Conservation (phyloP, 1,284 basidiomycete species). For the Ceratobasidium sp. region DNA sequence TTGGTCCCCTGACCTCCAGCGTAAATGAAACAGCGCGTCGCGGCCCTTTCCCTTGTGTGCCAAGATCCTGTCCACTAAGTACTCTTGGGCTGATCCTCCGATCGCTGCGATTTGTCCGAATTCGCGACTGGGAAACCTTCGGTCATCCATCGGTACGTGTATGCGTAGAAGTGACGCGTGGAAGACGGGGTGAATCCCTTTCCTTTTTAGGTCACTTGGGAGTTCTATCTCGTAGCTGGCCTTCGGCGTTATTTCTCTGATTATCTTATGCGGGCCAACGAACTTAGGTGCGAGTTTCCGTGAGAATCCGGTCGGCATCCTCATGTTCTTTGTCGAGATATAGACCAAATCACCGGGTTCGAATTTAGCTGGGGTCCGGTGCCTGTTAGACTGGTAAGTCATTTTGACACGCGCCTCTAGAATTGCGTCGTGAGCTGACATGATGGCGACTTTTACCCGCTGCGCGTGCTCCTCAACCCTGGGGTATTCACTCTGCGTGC, state of each 20-base stretch:
- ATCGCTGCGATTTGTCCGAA: not conserved
- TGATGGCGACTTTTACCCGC: slow-evolving; percentile 52
- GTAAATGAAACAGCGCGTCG: not conserved
- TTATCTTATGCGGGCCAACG: slow-evolving; percentile 56
- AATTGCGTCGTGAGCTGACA: slow-evolving; percentile 56
- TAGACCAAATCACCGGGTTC: slow-evolving; percentile 52
- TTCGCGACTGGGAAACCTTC: slow-evolving; percentile 42
- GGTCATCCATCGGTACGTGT: slow-evolving; percentile 42
- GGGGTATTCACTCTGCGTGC: slow-evolving; percentile 51
- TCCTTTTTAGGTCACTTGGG: slow-evolving; percentile 50
- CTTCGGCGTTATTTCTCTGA: slow-evolving; percentile 49
- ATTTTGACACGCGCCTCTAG: slow-evolving; percentile 54
- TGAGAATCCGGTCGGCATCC: slow-evolving; percentile 54
- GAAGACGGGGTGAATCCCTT: slow-evolving; percentile 52
- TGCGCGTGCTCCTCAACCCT: slow-evolving; percentile 54
- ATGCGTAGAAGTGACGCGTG: slow-evolving; percentile 50
- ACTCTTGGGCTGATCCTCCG: slow-evolving; percentile 52
- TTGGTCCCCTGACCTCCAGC: slow-evolving; percentile 21
- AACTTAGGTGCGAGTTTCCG: slow-evolving; percentile 55
- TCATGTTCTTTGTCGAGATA: slow-evolving; percentile 55
- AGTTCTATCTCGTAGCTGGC: slow-evolving; percentile 55
- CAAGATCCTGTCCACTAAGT: slow-evolving; percentile 56
- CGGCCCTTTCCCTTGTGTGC: slow-evolving; percentile 53
- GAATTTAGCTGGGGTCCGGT: slow-evolving; percentile 28
- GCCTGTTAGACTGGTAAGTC: slow-evolving; percentile 55